Evolutionary conservation across 805 yeast species (phyloP).

Genomic region (Cyberlindnera japonica): DNA sequence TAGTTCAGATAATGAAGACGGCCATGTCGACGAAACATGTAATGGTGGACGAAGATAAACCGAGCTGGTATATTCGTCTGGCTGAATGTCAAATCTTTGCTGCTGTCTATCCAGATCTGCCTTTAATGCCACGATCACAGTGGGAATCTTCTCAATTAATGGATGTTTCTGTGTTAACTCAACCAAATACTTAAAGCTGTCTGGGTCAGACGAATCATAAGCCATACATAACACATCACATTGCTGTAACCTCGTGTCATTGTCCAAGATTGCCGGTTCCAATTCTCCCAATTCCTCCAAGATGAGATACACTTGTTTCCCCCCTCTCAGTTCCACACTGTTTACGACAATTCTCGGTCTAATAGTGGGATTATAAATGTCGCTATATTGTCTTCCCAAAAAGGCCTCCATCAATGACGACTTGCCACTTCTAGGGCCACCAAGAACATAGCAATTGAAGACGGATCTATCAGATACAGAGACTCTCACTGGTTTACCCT

Average conservation of each 20-base stretch:
- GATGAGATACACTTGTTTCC: constrained; percentile 90
- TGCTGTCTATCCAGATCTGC: constrained; percentile 96
- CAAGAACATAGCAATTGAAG: constrained; percentile 84
- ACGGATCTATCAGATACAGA: constrained; percentile 80
- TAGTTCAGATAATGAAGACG: constrained; percentile 77
- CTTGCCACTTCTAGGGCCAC: constrained; percentile 85
- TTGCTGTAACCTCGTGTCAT: constrained; percentile 61
- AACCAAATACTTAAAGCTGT: constrained; percentile 79
- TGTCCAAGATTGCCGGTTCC: constrained; percentile 77
- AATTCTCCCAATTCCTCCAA: constrained; percentile 86
- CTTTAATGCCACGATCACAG: constrained; percentile 85
- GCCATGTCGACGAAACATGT: constrained; percentile 90
- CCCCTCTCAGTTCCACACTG: constrained; percentile 89
- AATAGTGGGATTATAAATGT: constrained; percentile 74
- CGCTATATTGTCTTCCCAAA: constrained; percentile 67
- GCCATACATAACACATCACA: constrained; percentile 90
- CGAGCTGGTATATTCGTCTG: constrained; percentile 76
- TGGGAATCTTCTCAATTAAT: constrained; percentile 63
- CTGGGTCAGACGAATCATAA: constrained; percentile 95
- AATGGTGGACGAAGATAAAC: constrained; percentile 73
- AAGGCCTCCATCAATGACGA: constrained; percentile 81
- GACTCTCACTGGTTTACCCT: constrained; percentile 64
- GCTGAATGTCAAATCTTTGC: constrained; percentile 80
- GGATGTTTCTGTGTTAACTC: constrained; percentile 62
- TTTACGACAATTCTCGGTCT: constrained; percentile 82